Base-by-base conservation (phyloP, 1,284 basidiomycete species). In the Cutaneotrichosporon sp. region DNA sequence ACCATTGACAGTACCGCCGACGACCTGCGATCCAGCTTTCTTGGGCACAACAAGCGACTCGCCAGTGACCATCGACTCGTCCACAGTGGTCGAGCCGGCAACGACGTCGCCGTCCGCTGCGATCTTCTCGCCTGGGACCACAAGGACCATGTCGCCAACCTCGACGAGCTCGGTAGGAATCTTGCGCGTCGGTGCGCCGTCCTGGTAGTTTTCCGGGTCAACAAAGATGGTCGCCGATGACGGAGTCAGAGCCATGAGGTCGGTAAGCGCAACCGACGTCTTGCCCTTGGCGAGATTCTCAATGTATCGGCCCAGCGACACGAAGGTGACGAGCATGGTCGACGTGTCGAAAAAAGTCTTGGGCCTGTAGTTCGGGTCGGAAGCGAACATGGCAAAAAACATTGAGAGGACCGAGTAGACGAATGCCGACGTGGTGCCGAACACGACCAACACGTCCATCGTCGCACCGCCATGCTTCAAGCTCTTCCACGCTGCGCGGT, bases 311-410 rank as follows among this genome's bases (percentile, higher is more conserved):
- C 94, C 96, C 26, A 98, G 82, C 4, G 90, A 91, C 63, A 97
- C 89, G 70, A 98, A 98, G 75, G 87, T 91, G 80, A 99, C 88
- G 53, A 99, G 79, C 96, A 98, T 98, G 16, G 93, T 96, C 65
- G 89, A 93, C 2, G 96, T 98, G 76, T 99, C 96, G 76, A 98
- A 98, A 78, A 97, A 98, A 27, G 92, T 84, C 68, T 88, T 82
- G 1, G 96, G 94, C 32, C 82, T 84, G 68, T 81, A 88, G 50
- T 82, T 81, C 0, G 83, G 79, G 46, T 68, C 62, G 1, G 68
- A 63, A 14, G 64, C 62, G 75, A 87, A 83, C 20, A 83, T 78
- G 31, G 86, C 84, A 42, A 79, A 78, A 61, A 88, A 60, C 79
- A 97, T 83, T 46, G 82, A 75, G 52, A 84, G 76, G 33, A 91